Conservation (phyloP, 371 early-diverging fungal genomes). For the Zopfochytrium polystomum region DNA sequence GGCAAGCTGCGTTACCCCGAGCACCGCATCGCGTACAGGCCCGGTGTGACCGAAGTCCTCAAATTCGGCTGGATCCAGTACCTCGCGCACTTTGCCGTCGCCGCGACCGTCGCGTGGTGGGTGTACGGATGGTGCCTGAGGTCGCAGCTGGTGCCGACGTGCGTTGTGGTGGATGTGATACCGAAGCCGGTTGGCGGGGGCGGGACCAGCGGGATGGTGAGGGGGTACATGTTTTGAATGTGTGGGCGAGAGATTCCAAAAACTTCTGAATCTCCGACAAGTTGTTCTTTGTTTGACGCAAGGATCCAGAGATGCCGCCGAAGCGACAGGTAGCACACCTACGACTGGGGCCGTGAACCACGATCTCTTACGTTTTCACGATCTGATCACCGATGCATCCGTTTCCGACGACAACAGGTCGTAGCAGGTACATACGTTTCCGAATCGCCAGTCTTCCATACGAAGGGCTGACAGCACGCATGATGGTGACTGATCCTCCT, state of each 20-base stretch:
- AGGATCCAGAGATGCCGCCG: slow-evolving; percentile 20
- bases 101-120: slow-evolving; percentile 14
- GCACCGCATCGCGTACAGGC: slow-evolving; percentile 28
- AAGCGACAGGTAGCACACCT: slow-evolving; percentile 14
- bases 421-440: slow-evolving; percentile 11
- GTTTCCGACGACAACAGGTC: not conserved
- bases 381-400: not conserved
- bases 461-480: not conserved
- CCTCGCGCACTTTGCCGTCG: slow-evolving; percentile 27
- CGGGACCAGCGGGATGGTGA: too few species aligned
- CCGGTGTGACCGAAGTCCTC: slow-evolving; percentile 34
- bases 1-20: slow-evolving; percentile 26
- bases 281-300: too few species aligned
- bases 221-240: too few species aligned
- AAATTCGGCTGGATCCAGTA: slow-evolving; percentile 43
- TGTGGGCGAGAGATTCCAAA: too few species aligned
- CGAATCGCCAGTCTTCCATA: not conserved
- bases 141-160: slow-evolving; percentile 26
- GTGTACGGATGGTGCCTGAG: slow-evolving; percentile 16
- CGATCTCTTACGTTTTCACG: not conserved
- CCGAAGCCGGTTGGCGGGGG: slow-evolving; percentile 23
- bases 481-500: not conserved
- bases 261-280: too few species aligned
- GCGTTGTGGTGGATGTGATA: slow-evolving; percentile 26
- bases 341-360: not conserved